Conservation (phyloP, 2,329 filamentous ascomycete species). For the Xylariaceae sp. region DNA sequence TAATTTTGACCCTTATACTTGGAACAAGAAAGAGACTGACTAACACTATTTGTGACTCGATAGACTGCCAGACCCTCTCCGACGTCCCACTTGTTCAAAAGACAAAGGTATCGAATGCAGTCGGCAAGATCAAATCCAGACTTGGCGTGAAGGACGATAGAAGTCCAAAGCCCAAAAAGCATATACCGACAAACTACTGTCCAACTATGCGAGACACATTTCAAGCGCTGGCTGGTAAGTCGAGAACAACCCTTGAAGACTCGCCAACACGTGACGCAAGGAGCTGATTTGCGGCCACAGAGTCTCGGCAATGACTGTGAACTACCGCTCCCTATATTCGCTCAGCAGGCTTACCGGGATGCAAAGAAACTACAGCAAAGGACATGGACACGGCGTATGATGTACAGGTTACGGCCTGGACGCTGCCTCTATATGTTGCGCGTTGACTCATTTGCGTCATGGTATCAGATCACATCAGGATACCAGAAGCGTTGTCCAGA, state of each 20-base stretch:
- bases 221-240: constrained; percentile 12
- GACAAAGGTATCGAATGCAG: constrained; percentile 3
- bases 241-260: too few species aligned
- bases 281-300: constrained; percentile 5
- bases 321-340: too few species aligned
- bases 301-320: constrained; percentile 2
- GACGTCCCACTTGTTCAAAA: background rate
- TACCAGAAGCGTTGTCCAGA: too few species aligned
- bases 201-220: constrained; percentile 12
- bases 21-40: background rate
- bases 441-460: too few species aligned
- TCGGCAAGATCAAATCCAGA: constrained; percentile 21
- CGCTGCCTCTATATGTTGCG: too few species aligned
- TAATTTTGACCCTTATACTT: background rate
- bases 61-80: constrained; percentile 13
- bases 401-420: too few species aligned
- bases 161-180: constrained; percentile 10
- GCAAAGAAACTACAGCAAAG: too few species aligned
- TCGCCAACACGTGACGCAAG: background rate
- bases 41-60: background rate
- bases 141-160: constrained; percentile 10
- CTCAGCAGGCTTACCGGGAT: too few species aligned
- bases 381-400: too few species aligned
- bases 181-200: constrained; percentile 7
- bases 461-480: too few species aligned